These are phyloP conservation scores for Haplographium delicatum DNA, from an alignment of 495 filamentous ascomycete species.

Conservation along the genomic window DNA sequence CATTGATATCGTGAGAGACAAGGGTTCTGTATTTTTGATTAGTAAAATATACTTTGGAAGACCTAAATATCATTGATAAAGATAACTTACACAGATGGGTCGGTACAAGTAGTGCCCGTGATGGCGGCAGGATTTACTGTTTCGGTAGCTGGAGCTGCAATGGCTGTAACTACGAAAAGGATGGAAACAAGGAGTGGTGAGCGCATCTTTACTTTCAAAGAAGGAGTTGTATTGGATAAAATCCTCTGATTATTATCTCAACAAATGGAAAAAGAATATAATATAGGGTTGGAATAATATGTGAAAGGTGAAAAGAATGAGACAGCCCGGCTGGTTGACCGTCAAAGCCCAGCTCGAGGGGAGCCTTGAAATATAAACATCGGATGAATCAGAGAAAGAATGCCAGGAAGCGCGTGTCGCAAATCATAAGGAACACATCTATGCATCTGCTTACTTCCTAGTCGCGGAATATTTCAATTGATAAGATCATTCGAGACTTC, in stretches of 20 bases:
- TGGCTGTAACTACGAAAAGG: conserved; percentile 1
- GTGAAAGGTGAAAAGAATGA: neutral
- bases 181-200: neutral
- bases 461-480: neutral
- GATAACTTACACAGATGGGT: conserved; percentile 2
- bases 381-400: conserved; percentile 2
- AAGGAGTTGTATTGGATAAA: neutral
- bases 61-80: too few relatives aligned
- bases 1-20: conserved; percentile 48
- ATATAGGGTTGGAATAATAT: neutral
- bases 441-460: too few relatives aligned
- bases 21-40: conserved; percentile 34
- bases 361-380: neutral
- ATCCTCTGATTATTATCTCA: too few relatives aligned
- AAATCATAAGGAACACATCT: neutral
- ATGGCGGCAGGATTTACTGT: conserved; percentile 16
- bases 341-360: neutral
- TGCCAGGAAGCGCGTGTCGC: neutral
- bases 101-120: conserved; percentile 13
- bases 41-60: neutral
- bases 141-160: neutral
- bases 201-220: conserved; percentile 5
- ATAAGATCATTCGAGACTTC: neutral
- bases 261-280: neutral
- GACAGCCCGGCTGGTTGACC: neutral